Evolutionary conservation across 73 alveolate genomes (phyloP).

Genomic region (Blepharisma stoltei): DNA sequence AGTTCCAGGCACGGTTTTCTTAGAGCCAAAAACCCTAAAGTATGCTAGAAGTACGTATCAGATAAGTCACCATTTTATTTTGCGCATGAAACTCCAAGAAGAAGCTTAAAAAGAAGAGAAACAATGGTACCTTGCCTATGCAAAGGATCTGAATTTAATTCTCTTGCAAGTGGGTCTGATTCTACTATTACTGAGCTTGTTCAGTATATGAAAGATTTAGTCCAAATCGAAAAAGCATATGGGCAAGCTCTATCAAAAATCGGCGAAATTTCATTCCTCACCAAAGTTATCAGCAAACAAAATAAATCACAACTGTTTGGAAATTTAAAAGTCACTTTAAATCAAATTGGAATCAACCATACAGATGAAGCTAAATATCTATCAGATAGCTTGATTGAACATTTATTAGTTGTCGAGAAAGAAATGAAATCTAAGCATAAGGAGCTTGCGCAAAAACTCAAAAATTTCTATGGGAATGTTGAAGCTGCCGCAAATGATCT

Average conservation of each 20-base stretch:
- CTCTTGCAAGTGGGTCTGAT: neutral
- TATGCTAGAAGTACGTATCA: too few relatives aligned
- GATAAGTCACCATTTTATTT: too few relatives aligned
- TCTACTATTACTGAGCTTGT: neutral
- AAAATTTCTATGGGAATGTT: neutral
- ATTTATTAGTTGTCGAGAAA: neutral
- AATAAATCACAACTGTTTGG: too few relatives aligned
- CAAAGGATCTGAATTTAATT: neutral
- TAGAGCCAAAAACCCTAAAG: too few relatives aligned
- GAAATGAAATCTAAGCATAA: neutral
- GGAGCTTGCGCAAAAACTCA: neutral
- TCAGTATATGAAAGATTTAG: neutral
- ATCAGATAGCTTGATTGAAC: neutral
- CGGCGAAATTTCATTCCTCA: neutral
- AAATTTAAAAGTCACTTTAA: neutral
- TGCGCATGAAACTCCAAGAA: too few relatives aligned
- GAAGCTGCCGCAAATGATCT: neutral
- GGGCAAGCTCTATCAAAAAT: neutral
- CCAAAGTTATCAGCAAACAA: neutral
- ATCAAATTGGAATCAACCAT: neutral
- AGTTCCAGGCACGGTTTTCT: too few relatives aligned
- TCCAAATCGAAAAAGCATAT: neutral
- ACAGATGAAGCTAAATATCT: neutral
- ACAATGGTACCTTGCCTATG: neutral
- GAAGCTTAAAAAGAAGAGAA: neutral